Evolutionary conservation across 495 filamentous ascomycete genomes (phyloP).

Genomic region (Neurospora sublineolata): DNA sequence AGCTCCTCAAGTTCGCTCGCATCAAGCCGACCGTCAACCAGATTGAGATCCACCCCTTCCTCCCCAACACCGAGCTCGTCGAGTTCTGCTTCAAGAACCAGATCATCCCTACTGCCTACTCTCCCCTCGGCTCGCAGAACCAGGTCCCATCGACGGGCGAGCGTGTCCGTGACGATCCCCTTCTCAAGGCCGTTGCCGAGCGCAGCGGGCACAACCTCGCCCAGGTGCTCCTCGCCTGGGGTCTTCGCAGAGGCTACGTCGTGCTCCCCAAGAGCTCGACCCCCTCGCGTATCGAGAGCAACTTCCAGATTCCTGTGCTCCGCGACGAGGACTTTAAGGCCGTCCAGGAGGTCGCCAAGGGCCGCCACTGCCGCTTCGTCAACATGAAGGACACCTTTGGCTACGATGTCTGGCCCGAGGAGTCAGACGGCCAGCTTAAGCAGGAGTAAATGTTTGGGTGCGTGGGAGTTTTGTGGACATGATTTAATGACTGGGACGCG

Average conservation of each 20-base stretch:
- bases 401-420: constrained; percentile 39
- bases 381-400: constrained; percentile 67
- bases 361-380: constrained; percentile 52
- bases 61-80: constrained; percentile 43
- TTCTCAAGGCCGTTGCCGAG: constrained; percentile 29
- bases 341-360: constrained; percentile 33
- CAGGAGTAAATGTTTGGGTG: neutral
- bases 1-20: constrained; percentile 30
- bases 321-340: constrained; percentile 31
- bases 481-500: neutral
- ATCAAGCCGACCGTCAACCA: constrained; percentile 39
- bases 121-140: constrained; percentile 52
- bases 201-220: constrained; percentile 30
- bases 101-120: constrained; percentile 57
- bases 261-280: constrained; percentile 49
- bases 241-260: constrained; percentile 29
- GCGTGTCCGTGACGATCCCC: constrained; percentile 28
- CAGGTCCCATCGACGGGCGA: constrained; percentile 39
- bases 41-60: constrained; percentile 40
- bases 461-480: neutral
- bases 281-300: constrained; percentile 52
- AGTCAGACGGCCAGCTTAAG: constrained; percentile 15
- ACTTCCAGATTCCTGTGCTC: constrained; percentile 31
- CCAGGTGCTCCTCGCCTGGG: constrained; percentile 40
- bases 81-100: constrained; percentile 43